A percentile compares a stretch with the other conserved stretches of the same genome.
Evolutionary conservation across 2,329 filamentous ascomycete genomes (phyloP).

Genomic region (Biscogniauxia sp.): DNA sequence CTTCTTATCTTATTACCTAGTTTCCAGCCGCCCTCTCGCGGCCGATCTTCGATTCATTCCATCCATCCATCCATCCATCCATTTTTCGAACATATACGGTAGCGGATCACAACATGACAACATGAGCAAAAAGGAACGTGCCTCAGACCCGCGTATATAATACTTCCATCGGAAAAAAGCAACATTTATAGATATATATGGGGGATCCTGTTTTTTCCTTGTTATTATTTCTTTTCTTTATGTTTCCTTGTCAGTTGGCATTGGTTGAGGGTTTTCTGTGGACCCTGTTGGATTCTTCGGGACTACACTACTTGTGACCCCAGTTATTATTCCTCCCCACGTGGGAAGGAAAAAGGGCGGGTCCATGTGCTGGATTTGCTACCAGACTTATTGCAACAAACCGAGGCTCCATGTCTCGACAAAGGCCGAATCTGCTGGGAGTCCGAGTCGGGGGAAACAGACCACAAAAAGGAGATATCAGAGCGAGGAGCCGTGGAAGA

Average conservation of each 20-base stretch:
- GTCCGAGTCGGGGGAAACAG: not conserved
- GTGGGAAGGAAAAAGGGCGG: not conserved
- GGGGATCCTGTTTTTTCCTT: not conserved
- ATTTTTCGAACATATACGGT: not conserved
- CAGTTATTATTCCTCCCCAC: not conserved
- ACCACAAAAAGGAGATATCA: not conserved
- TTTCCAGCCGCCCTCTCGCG: not conserved
- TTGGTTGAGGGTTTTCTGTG: not conserved
- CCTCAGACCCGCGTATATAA: not conserved
- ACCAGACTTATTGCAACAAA: not conserved
- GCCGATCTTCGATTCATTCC: not conserved
- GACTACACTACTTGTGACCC: not conserved
- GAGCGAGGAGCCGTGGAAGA: not conserved
- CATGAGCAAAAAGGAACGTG: not conserved
- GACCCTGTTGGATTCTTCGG: not conserved
- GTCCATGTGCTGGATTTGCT: not conserved
- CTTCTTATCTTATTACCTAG: not conserved
- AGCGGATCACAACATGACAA: not conserved
- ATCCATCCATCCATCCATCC: not conserved
- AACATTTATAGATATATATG: not conserved
- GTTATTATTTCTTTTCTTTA: not conserved
- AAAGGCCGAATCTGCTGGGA: not conserved
- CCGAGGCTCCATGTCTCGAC: not conserved
- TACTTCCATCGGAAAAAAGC: not conserved
- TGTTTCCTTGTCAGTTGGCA: not conserved